Evolutionary conservation across 768 basidiomycete species (phyloP).

Genomic region (Tulasnella sp.): DNA sequence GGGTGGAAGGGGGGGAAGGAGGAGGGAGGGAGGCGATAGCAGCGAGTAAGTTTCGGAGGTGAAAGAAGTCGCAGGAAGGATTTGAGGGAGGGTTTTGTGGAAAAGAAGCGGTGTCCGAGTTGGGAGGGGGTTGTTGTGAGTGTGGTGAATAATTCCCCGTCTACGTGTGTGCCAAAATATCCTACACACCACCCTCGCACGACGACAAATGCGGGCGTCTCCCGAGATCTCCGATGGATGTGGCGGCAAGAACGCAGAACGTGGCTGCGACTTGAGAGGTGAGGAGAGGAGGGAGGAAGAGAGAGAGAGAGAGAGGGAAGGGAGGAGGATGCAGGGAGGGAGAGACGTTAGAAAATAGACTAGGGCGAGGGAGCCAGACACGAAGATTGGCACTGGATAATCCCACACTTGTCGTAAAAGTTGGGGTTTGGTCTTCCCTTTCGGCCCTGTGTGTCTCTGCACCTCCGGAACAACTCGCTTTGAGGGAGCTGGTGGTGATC

Average conservation of each 20-base stretch:
- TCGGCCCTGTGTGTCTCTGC: background rate
- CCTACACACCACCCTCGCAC: background rate
- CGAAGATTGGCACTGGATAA: conserved; percentile 7
- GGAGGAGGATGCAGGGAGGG: conserved; percentile 12
- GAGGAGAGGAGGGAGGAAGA: background rate
- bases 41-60: background rate
- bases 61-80: background rate
- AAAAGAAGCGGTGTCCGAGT: conserved; percentile 1
- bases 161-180: background rate
- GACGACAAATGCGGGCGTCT: background rate
- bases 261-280: background rate
- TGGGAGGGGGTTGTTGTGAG: background rate
- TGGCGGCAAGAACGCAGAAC: background rate
- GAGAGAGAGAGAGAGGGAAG: background rate
- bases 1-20: no score
- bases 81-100: background rate
- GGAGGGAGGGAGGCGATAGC: background rate
- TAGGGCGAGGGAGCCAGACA: conserved; percentile 12
- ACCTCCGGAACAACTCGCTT: background rate
- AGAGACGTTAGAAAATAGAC: conserved; percentile 20
- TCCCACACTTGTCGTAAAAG: conserved; percentile 8
- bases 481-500: background rate
- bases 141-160: background rate
- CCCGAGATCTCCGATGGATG: background rate
- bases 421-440: background rate